These are phyloP conservation scores for Zygoascus sp. DNA, from an alignment of 1,139 yeast species.

Conservation along the genomic window DNA sequence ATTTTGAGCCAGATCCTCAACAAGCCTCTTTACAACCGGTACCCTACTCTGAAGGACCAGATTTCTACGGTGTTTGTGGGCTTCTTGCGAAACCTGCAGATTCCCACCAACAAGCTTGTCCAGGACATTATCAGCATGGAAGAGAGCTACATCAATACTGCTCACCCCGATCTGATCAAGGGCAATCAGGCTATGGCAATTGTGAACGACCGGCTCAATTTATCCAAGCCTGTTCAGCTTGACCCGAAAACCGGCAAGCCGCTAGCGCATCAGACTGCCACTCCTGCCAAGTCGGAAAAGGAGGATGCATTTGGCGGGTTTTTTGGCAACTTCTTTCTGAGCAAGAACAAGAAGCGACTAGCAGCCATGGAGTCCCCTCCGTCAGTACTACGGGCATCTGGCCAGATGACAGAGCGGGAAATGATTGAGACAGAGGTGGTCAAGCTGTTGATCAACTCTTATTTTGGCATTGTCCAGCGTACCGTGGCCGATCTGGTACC, in stretches of 20 bases:
- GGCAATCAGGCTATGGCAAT: slow-evolving; percentile 95
- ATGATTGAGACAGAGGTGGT: slow-evolving; percentile 96
- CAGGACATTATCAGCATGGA: slow-evolving; percentile 78
- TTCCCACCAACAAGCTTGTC: slow-evolving; percentile 84
- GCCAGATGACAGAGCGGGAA: slow-evolving; percentile 92
- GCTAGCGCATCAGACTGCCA: slow-evolving; percentile 25
- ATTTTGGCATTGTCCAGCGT: slow-evolving; percentile 86
- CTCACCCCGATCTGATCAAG: slow-evolving; percentile 91
- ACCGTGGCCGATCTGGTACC: slow-evolving; percentile 92
- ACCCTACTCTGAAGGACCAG: slow-evolving; percentile 86
- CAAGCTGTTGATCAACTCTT: slow-evolving; percentile 82
- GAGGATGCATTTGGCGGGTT: slow-evolving; percentile 53
- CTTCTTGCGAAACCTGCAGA: slow-evolving; percentile 70
- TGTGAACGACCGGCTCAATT: slow-evolving; percentile 84
- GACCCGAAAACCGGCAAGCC: slow-evolving; percentile 90
- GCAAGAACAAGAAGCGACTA: slow-evolving; percentile 87
- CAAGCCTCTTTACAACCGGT: slow-evolving; percentile 79
- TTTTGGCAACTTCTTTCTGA: slow-evolving; percentile 91
- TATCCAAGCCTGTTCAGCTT: slow-evolving; percentile 69
- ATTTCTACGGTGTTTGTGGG: slow-evolving; percentile 75
- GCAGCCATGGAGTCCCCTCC: slow-evolving; percentile 98
- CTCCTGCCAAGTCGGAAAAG: slow-evolving; percentile 21
- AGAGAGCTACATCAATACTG: slow-evolving; percentile 92
- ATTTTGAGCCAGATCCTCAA: slow-evolving; percentile 81
- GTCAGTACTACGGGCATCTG: slow-evolving; percentile 86